Base-by-base conservation (phyloP, 2,329 filamentous ascomycete species). In the Penicillium frequentans region DNA sequence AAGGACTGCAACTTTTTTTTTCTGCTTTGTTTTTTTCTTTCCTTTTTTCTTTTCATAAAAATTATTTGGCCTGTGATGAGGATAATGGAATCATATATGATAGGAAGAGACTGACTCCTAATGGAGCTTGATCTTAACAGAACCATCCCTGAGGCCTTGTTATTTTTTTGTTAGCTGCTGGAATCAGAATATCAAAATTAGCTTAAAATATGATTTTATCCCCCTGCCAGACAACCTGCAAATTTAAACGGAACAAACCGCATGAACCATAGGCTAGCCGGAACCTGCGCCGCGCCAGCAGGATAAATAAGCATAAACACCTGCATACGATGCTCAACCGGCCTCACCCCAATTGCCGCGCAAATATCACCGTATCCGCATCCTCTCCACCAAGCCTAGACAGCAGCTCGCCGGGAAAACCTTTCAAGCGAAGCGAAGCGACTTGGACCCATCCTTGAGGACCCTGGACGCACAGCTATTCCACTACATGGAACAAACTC, bases 91-190 rank as follows among this genome's bases (percentile, higher is more conserved):
- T 64, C 65, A 65, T 72, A 65, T 72, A 75, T 74, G 75, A 79
- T 78, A 79, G 76, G 76, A 79, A 79, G 76, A 79, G 76, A 75
- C 75, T 79, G 76, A 79, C 68, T 74, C 69, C 65, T 51, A 61
- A 33, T 67, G 67, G 73, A 68, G 67, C 49, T 66, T 76, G 75
- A 77, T 76, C 73, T 76, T 58, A 73, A 53, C 57, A 68, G 68
- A 70, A 71, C 69, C 70, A 73, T 72, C 67, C 72, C 75, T 77
- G 75, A 77, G 71, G 70, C 75, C 72, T 64, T 42, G 3, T 21
- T 42, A 11, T 23, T 21, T 42, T 33, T 29, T 42, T 42, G 39
- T 42, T 39, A 39, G 35, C 39, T 42, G 39, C 39, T 42, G 39
- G 19, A 42, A 11, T 42, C 19, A 21, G 19, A 42, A 23, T 42